Base-by-base conservation (phyloP, 306 rosid genomes). In the Alnus glutinosa region DNA sequence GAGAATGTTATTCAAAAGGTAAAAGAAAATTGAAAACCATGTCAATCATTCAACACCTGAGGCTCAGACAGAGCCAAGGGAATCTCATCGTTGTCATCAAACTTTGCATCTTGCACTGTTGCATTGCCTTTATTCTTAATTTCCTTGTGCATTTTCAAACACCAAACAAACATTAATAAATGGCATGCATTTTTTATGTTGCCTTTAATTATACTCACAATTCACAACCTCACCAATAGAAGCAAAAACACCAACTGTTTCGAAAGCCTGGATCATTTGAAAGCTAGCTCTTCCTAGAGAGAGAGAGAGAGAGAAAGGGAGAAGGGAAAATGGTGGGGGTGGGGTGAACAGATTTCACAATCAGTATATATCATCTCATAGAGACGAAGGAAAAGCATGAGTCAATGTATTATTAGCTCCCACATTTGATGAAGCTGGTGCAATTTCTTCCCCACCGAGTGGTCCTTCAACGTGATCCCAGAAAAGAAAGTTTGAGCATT, bases 381-480 rank as follows among this genome's bases (percentile, higher is more conserved):
- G 79, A 67, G 92, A 83, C 4, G 91, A 88, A 64, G 94, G 97
- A 82, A 91, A 94, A 82, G 97, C 90, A 42, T 42, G 46, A 69
- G 93, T 86, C 42, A 92, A 84, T 36, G 82, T 62, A 70, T 83
- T 71, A 30, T 73, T 82, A 83, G 76, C 80, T 85, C 85, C 93
- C 71, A 86, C 71, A 69, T 83, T 79, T 50, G 92, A 83, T 37
- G 93, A 84, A 74, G 82, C 81, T 1, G 93, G 86, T 71, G 74
- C 79, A 36, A 82, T 71, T 63, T 76, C 84, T 77, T 87, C 91
- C 67, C 80, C 96, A 66, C 86, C 88, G 54, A 83, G 80, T 54
- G 82, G 86, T 75, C 81, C 88, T 68, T 89, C 97, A 51, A 88
- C 91, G 77, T 61, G 86, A 71, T 95, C 98, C 98, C 98, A 95